Evolutionary conservation across 768 basidiomycete genomes (phyloP), one percentile per base, ranked within the genome.

Genomic region (Agrocybe pediades): DNA sequence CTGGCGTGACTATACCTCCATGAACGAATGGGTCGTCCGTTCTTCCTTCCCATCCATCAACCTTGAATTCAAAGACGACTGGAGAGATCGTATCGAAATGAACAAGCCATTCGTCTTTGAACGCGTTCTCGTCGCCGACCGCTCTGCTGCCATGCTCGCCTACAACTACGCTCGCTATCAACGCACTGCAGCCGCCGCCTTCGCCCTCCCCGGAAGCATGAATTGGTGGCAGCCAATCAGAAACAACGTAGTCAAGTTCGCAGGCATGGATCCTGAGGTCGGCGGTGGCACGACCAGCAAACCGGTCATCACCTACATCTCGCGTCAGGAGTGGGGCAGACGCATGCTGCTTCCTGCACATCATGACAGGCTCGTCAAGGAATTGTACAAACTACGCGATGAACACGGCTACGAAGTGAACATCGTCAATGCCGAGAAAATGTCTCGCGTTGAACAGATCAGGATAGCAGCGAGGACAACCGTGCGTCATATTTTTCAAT

Each of bases 231-330:
- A 77, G 60, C 81, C 90, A 0, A 75, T 91, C 50, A 78, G 92
- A 42, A 81, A 83, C 64, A 87, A 86, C 49, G 83, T 94, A 21
- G 75, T 91, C 48, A 78, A 81, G 55, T 88, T 90, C 61, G 82
- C 88, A 9, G 90, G 88, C 2, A 61, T 87, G 21, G 74, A 79
- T 27, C 65, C 70, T 16, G 64, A 70, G 16, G 62, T 73, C 9
- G 79, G 77, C 0, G 67, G 70, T n/a, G 79, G 75, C 11, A 82
- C 78, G 59, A 77, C 55, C 19, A 71, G 70, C 27, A 83, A 62
- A 45, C 89, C 88, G 0, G 95, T 98, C 21, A 93, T 98, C 71
- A 96, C 95, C 9, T 98, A 98, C 62, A 81, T 97, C 55, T 92
- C 88, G 8, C 80, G 95, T 4, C 95, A 98, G 65, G 83, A 78